These are phyloP conservation scores for Chaetomium cochliodes DNA, from an alignment of 495 filamentous ascomycete species.

Conservation along the genomic window DNA sequence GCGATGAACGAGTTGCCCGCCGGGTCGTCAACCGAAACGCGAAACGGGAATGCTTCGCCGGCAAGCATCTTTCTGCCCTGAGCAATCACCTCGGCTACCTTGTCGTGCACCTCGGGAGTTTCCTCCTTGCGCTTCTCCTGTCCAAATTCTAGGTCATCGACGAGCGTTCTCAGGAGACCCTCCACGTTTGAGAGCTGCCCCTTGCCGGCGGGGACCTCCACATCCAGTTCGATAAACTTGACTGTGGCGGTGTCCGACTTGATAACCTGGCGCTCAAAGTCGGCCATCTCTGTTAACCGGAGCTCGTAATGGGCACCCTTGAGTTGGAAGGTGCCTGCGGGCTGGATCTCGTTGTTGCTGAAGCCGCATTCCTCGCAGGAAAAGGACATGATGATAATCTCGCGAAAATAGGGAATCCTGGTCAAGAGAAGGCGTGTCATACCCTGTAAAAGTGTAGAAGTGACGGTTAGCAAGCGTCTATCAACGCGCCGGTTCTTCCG, in stretches of 20 bases:
- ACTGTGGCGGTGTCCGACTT: slow-evolving; percentile 84
- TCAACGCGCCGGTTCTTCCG: not conserved
- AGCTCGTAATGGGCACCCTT: slow-evolving; percentile 79
- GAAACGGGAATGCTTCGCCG: slow-evolving; percentile 80
- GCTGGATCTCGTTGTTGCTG: slow-evolving; percentile 86
- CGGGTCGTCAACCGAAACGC: slow-evolving; percentile 79
- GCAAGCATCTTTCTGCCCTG: slow-evolving; percentile 70
- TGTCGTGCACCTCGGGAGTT: slow-evolving; percentile 69
- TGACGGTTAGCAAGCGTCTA: slow-evolving; percentile 16
- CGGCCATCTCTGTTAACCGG: slow-evolving; percentile 62
- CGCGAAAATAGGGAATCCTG: slow-evolving; percentile 91
- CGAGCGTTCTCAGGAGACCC: slow-evolving; percentile 72
- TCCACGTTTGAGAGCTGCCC: slow-evolving; percentile 91
- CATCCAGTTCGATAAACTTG: slow-evolving; percentile 77
- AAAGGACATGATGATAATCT: slow-evolving; percentile 96
- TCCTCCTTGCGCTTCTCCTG: slow-evolving; percentile 72
- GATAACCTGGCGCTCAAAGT: slow-evolving; percentile 82
- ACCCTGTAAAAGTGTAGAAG: slow-evolving; percentile 53
- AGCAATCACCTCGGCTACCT: slow-evolving; percentile 69
- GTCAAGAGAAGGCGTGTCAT: slow-evolving; percentile 82
- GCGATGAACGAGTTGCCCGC: slow-evolving; percentile 98
- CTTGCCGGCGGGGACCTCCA: slow-evolving; percentile 86
- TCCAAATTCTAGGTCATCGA: slow-evolving; percentile 71
- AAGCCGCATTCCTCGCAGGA: slow-evolving; percentile 84
- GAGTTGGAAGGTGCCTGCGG: slow-evolving; percentile 86